Base-by-base conservation (phyloP, 1,284 basidiomycete species). In the Gymnopus androsaceus region DNA sequence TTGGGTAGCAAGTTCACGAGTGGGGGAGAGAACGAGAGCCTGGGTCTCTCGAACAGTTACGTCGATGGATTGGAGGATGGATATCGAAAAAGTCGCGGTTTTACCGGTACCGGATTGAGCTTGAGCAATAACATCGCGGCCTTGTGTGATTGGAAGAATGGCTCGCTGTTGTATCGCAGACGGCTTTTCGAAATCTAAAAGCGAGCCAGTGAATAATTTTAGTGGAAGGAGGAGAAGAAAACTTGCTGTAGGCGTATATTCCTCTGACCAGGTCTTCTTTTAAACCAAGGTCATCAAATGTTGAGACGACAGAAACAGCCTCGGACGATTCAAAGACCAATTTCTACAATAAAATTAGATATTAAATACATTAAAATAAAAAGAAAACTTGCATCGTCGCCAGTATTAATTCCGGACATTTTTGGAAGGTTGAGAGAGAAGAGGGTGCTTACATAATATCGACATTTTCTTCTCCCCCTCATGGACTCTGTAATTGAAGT, bases 51-150 rank as follows among this genome's bases (percentile, higher is more conserved):
- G 88, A 50, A 98, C 84, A 40, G 90, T 90, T 37, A 95, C 88
- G 73, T 99, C 97, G 83, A 99, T 98, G 58, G 94, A 92, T 69
- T 96, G 94, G 47, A 96, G 85, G 68, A 94, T 92, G 63, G 93
- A 90, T 67, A 96, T 95, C 63, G 92, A 93, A 75, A 95, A 99
- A 3, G 97, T 99, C 6, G 97, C 97, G 3, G 97, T 99, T 90
- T 99, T 99, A 82, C 97, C 97, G 25, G 97, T 99, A 69, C 97
- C 97, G 25, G 96, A 98, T 75, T 99, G 97, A 17, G 97, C 97
- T 78, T 99, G 96, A 12, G 94, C 95, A 72, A 97, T 98, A 60
- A 98, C 95, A 80, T 98, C 95, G 62, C 94, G 87, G 19, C 94
- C 94, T 74, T 94, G 90, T 51, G 87, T 95, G 68, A 99, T 96